Evolutionary conservation across 345 rosid species (phyloP), one percentile per base, ranked within the genome.

Genomic region (Camelina hispida): DNA sequence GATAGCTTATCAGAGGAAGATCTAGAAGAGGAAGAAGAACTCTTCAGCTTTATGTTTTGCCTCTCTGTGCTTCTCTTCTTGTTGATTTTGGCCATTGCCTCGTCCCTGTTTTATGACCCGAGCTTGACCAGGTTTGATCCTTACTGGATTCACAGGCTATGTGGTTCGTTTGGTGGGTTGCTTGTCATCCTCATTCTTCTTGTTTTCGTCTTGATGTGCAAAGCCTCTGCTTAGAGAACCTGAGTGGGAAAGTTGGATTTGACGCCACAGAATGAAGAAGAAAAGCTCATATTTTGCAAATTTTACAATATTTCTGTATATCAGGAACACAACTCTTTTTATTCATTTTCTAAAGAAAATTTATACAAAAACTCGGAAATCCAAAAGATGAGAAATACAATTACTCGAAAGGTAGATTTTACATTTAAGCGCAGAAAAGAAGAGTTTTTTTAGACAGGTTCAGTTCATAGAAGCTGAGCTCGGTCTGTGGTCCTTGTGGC

Each of bases 101-200:
- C 84, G 73, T 86, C 93, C 1, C 80, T 88, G 60, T 84, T 62
- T 80, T 56, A 79, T 30, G 98, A 91, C 69, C 82, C 75, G 72
- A 80, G 88, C 85, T 71, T 87, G 62, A 69, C 89, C 54, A 81
- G 83, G 86, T 89, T 88, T 72, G 97, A 93, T 83, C 87, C 84
- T 47, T 40, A 89, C 81, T 88, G 93, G 98, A 89, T 94, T 77
- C 91, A 94, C 62, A 84, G 98, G 79, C 85, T 84, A 25, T 96
- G 97, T 9, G 98, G 98, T 53, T 94, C 96, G 3, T 84, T 91
- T 48, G 84, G 88, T 60, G 97, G 97, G n/a, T 86, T 91, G 78
- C 47, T 88, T 20, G 69, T 86, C 9, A 76, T 89, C 38, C 93
- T 89, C 54, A 72, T 89, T 32, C 80, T 91, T 84, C 96, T 91